Conservation (phyloP, 768 basidiomycete species). For the Lactarius hengduanensis region DNA sequence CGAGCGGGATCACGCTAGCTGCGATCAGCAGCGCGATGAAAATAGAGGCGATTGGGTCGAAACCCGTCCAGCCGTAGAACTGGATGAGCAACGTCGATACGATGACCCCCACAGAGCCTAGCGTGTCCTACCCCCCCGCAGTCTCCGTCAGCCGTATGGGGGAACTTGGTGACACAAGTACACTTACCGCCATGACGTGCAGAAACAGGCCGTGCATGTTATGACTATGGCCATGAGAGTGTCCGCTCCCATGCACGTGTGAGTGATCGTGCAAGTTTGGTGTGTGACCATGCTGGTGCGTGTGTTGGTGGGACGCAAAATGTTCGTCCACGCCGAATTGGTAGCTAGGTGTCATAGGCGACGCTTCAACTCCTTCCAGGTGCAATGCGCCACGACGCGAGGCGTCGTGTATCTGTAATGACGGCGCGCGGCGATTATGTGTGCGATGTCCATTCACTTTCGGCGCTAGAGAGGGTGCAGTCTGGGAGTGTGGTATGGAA, state of each 20-base stretch:
- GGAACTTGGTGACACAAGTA: no score
- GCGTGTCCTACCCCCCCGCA: conserved; percentile 62
- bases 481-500: conserved; percentile 31
- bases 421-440: conserved; percentile 25
- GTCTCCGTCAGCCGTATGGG: neutral
- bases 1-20: conserved; percentile 92
- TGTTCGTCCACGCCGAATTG: conserved; percentile 55
- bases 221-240: conserved; percentile 82
- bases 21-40: conserved; percentile 96
- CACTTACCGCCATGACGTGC: conserved; percentile 85
- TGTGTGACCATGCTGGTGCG: conserved; percentile 34
- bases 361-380: conserved; percentile 34
- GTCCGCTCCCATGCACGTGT: conserved; percentile 43
- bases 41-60: conserved; percentile 95
- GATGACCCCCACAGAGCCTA: conserved; percentile 97
- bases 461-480: conserved; percentile 11
- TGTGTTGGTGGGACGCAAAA: conserved; percentile 44
- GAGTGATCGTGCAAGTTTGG: conserved; percentile 52
- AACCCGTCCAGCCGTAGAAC: conserved; percentile 97
- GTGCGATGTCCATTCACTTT: conserved; percentile 2
- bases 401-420: conserved; percentile 23
- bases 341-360: conserved; percentile 68
- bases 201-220: conserved; percentile 99
- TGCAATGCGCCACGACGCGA: conserved; percentile 4
- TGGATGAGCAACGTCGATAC: conserved; percentile 94